Conservation (phyloP, 176 grass and related monocot genomes). For the Triticum turgidum region DNA sequence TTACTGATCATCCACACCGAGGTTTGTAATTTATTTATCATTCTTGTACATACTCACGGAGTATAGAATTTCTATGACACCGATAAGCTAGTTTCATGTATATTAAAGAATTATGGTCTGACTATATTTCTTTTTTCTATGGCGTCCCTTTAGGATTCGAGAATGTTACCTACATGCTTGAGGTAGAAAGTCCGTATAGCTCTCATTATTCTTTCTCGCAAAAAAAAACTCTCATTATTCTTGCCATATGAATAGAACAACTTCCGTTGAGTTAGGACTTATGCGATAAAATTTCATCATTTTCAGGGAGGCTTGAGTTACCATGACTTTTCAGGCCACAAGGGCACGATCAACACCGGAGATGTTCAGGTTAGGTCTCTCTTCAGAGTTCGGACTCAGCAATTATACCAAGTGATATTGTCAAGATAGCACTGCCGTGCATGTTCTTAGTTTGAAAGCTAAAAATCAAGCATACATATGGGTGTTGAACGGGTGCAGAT, state of each 20-base stretch:
- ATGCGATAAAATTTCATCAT: not conserved
- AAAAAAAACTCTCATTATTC: not conserved
- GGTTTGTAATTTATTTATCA: conserved; percentile 43
- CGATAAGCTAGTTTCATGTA: not conserved
- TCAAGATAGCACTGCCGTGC: rapidly evolving
- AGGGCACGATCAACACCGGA: conserved; percentile 73
- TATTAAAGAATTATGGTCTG: not conserved
- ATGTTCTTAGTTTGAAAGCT: not conserved
- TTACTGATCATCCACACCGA: conserved; percentile 79
- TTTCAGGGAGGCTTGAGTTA: conserved; percentile 68
- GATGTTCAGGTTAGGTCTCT: conserved; percentile 78
- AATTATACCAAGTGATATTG: too few species aligned
- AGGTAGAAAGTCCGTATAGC: conserved; percentile 41
- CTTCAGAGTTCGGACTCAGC: too few species aligned
- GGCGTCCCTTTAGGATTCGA: conserved; percentile 55
- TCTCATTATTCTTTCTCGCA: not conserved
- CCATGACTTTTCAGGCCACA: conserved; percentile 86
- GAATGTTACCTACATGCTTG: conserved; percentile 75
- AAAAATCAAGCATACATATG: not conserved
- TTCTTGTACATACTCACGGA: not conserved
- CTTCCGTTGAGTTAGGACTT: not conserved
- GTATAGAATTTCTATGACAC: not conserved
- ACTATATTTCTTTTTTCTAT: not conserved
- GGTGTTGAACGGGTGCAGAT: not conserved
- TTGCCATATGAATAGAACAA: not conserved